Evolutionary conservation across 257 asterid species (phyloP), one percentile per base, ranked within the genome.

Genomic region (Eustoma russellianum): DNA sequence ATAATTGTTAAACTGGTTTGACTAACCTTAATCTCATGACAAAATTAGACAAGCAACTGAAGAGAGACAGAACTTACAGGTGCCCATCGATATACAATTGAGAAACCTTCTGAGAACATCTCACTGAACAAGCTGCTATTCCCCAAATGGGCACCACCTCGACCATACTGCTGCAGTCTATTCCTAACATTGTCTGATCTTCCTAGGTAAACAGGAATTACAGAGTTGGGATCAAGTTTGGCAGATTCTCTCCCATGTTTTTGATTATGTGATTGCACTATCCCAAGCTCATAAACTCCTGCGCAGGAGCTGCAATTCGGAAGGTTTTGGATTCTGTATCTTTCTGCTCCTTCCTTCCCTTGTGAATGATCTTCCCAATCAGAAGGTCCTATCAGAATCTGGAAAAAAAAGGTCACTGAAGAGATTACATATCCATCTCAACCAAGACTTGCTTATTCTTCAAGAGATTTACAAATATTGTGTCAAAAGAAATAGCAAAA

Each of bases 61-160:
- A 8, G 63, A 50, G 17, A 48, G n/a, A 61, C 14, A 17, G 8
- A 45, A 72, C 96, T 87, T 73, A 91, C 98, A 48, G 90, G 93
- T 70, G 91, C 83, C 86, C 94, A 92, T 70, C 97, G 82, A 67
- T 82, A 92, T 50, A 71, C 88, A 61, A 92, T 66, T 11, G 85
- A 74, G 63, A 64, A 68, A 55, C 95, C 95, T 71, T 69, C 75
- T 1, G 88, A 61, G 77, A 92, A 92, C 56, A 80, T 57, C 52
- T 74, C 79, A 6, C 71, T 72, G 73, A 91, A 84, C 48, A 87
- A 73, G 63, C 58, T 61, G 55, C 80, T 79, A 54, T 68, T 81
- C 66, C 76, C 95, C 74, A 92, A 74, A 76, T 92, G 98, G 33
- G 83, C 65, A n/a, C 97, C 98, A 35, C 81, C 94, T 35, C 98